Evolutionary conservation across 768 basidiomycete species (phyloP), one percentile per base, ranked within the genome.

Genomic region (Tephrocybe sp.): DNA sequence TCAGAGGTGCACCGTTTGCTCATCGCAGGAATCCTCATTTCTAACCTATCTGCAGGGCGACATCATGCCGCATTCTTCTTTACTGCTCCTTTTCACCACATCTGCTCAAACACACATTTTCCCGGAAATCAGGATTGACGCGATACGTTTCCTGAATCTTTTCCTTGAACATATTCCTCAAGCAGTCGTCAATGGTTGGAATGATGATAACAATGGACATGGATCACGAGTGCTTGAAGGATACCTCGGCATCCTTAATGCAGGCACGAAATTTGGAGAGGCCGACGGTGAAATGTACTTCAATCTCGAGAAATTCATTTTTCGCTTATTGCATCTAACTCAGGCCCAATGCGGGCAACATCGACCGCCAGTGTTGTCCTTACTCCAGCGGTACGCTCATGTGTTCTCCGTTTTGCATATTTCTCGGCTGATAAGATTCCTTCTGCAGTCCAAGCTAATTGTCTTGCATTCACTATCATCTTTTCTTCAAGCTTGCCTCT

Each of bases 41-140:
- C 16, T 31, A 13, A 33, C 20, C 19, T 45, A 33, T 45, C 26
- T 38, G 35, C 58, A 95, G 92, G 76, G 84, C 35, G 75, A 82
- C 45, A 67, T 98, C 1, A 52, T 72, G 0, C 93, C 95, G 4
- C 91, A 97, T 62, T 74, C 87, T 0, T 73, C 89, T 1, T 61
- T 84, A 0, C 72, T 98, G 5, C 73, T 98, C 19, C 80, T 98
- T 13, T 96, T 94, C 64, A 83, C 84, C 0, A 85, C 90, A 5
- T 96, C 94, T 9, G 92, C 92, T 0, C 87, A 95, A 65, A 94
- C 92, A 0, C 89, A 95, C 60, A 96, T 98, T 41, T 97, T 94
- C 65, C 94, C 94, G 17, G 92, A 96, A 66, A 92, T 98, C 53
- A 81, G 93, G 13, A 78, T 98, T 34, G 95, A 98, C 62, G 91